Conservation (phyloP, 23 red algal genomes). For the Gracilaria domingensis region DNA sequence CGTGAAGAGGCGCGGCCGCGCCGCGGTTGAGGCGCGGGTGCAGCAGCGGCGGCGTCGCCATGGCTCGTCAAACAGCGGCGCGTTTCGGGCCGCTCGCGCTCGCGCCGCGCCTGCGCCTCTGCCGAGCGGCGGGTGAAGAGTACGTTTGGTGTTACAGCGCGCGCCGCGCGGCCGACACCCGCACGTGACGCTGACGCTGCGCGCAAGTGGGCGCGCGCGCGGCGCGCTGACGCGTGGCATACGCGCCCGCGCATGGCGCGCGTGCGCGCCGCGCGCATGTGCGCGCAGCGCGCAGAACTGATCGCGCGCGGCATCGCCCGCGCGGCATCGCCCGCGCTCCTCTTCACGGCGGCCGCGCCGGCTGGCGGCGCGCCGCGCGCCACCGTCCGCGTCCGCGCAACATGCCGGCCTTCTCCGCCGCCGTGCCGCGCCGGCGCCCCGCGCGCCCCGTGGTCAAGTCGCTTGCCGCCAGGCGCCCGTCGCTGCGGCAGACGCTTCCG, state of each 20-base stretch:
- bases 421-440: not conserved
- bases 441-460: slow-evolving; percentile 3
- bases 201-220: not conserved
- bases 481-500: not conserved
- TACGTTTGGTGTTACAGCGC: no score
- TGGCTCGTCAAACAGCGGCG: no score
- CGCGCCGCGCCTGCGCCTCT: no score
- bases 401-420: not conserved
- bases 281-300: not conserved
- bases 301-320: not conserved
- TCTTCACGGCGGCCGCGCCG: no score
- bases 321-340: no score
- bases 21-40: not conserved
- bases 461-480: not conserved
- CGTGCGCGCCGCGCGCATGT: no score
- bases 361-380: no score
- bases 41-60: not conserved
- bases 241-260: no score
- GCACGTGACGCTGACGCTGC: not conserved
- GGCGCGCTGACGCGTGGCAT: not conserved
- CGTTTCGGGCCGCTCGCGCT: not conserved
- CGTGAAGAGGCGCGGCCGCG: not conserved
- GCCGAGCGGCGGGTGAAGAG: no score
- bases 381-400: no score
- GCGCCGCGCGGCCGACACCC: not conserved